Percentiles rank a stretch among this genome's conserved stretches.
phyloP scores from a whole-genome alignment of 257 asterid genomes.

The Cruciata laevipes region DNA sequence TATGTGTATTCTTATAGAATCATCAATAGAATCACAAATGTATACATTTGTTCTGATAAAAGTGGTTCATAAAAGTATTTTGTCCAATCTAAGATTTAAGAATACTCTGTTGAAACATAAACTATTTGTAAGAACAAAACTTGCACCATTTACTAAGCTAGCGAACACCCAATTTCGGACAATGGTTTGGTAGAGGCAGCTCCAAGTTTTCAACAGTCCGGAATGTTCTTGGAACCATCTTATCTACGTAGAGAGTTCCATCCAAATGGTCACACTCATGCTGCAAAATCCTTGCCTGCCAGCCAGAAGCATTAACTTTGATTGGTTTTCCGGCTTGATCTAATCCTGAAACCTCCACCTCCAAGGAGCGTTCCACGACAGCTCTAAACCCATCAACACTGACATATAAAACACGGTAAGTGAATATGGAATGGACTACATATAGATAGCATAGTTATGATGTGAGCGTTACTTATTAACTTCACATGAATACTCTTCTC shows the following conservation, averaged over 20 bases:
- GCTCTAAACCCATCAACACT: constrained; percentile 86
- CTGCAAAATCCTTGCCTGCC: constrained; percentile 96
- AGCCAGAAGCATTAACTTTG: constrained; percentile 75
- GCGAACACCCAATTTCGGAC: constrained; percentile 57
- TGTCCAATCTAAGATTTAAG: neutral
- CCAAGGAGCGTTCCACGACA: constrained; percentile 69
- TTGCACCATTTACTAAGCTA: neutral
- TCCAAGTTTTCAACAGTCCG: constrained; percentile 61
- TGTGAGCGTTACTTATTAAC: neutral
- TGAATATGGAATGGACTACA: neutral
- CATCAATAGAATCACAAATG: neutral
- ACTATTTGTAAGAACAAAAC: neutral
- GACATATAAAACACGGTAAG: constrained; percentile 5
- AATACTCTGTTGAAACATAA: neutral
- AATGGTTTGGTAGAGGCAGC: constrained; percentile 69
- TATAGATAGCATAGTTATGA: neutral
- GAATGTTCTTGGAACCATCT: constrained; percentile 78
- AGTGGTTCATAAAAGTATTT: neutral
- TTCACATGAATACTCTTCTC: neutral
- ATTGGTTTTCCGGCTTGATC: constrained; percentile 59
- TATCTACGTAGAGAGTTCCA: constrained; percentile 76
- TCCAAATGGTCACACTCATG: constrained; percentile 89
- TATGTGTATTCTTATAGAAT: neutral
- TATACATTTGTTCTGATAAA: neutral
- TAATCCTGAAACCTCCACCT: constrained; percentile 72